Evolutionary conservation across 177 flowering plant species (phyloP).

Genomic region (Vitis hybrid): DNA sequence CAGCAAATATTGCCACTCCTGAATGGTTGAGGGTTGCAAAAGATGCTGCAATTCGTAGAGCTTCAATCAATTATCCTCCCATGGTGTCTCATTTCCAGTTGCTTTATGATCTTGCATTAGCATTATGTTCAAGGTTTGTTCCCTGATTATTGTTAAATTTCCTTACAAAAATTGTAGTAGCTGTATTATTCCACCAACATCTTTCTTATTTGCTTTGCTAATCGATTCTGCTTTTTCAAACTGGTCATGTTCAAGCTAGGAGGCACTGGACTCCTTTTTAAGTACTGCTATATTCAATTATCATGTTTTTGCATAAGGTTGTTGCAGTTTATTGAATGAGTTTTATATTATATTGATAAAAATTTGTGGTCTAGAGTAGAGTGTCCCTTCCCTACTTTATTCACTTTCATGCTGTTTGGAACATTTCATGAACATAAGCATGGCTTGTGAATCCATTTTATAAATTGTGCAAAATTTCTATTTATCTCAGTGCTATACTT

Average conservation of each 20-base stretch:
- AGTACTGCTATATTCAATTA: background rate
- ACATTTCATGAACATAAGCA: too few relatives aligned
- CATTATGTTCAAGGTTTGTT: slow-evolving; percentile 73
- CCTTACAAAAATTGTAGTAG: background rate
- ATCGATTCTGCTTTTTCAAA: background rate
- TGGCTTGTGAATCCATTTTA: background rate
- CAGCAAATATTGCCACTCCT: slow-evolving; percentile 97
- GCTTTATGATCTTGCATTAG: slow-evolving; percentile 81
- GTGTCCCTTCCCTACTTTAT: too few relatives aligned
- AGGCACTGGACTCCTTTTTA: background rate
- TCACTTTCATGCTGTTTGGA: too few relatives aligned
- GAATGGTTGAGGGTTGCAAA: slow-evolving; percentile 91
- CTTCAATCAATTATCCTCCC: slow-evolving; percentile 89
- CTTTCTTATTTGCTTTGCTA: background rate
- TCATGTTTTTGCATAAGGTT: background rate
- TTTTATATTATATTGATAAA: background rate
- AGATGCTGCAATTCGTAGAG: slow-evolving; percentile 97
- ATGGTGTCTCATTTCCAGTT: slow-evolving; percentile 97
- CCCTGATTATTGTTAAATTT: slow-evolving; percentile 8
- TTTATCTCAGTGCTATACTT: background rate
- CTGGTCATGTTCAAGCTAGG: background rate
- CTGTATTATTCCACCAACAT: background rate
- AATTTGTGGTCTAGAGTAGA: too few relatives aligned
- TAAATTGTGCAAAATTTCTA: background rate
- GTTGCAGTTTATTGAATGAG: background rate